Evolutionary conservation across 768 basidiomycete species (phyloP), one percentile per base, ranked within the genome.

Genomic region (Amanita pallidorosea): DNA sequence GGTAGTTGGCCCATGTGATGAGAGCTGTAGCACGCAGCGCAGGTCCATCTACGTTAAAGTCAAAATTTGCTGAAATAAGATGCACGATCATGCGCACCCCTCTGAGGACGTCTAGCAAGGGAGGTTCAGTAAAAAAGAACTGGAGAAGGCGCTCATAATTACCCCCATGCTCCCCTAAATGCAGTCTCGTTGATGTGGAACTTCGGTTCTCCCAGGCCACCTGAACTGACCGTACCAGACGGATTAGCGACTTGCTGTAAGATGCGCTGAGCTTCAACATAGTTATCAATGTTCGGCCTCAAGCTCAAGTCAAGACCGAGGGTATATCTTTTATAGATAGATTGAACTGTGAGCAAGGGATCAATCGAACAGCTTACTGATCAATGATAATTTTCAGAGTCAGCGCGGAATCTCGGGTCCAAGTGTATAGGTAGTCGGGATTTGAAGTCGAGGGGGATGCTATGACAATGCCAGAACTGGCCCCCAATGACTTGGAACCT

Each of bases 181-280:
- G 81, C 80, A 3, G 79, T 77, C 53, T 75, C 70, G 61, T 86
- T 70, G 49, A 85, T 72, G 60, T 83, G 71, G 66, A 81, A 71
- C 63, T 88, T 85, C 4, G 86, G 83, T 62, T 88, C 85, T 18
- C 80, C 86, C 15, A 88, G 73, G 9, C 85, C 83, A 6, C 83
- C 81, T 1, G 77, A 73, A 36, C 65, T 68, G 23, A 81, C 65
- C 12, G 69, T 67, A 1, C 86, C 86, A 33, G 79, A 81, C 0
- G 83, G 86, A 60, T 86, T 88, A 5, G 75, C 56, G 20, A 82
- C 65, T 56, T 81, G 78, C 60, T 88, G 86, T 4, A 85, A 57
- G 44, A 59, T 60, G 20, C 61, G 57, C 62, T 85, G 70, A 3
- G 83, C 68, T 1, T 63, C 52, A 41, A 83, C 66, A 58, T 76